A percentile compares a stretch with the other conserved stretches of the same genome.
phyloP scores from a whole-genome alignment of 768 basidiomycete species.

The Hortiboletus campestris region DNA sequence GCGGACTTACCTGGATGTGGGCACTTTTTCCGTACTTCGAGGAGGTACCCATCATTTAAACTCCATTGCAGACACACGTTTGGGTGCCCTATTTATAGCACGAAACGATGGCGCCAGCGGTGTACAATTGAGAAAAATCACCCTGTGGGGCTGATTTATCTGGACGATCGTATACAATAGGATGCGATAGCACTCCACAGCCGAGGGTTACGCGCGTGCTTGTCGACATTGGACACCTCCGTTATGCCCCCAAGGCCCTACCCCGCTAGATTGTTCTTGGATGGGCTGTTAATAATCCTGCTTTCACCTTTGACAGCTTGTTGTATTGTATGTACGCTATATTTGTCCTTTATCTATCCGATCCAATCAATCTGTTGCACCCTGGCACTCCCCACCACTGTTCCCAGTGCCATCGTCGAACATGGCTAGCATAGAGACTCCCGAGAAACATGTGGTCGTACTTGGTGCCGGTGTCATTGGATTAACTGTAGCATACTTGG shows the following conservation, averaged over 20 bases:
- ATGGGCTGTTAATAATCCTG: neutral
- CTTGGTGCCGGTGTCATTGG: slow-evolving; percentile 42
- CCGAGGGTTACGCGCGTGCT: neutral
- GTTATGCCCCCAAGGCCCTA: neutral
- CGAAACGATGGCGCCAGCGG: slow-evolving; percentile 27
- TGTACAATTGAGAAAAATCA: slow-evolving; percentile 39
- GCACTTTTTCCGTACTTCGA: slow-evolving; percentile 2
- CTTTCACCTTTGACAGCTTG: neutral
- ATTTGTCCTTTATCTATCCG: neutral
- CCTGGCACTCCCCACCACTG: neutral
- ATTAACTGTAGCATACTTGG: slow-evolving; percentile 36
- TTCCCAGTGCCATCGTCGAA: neutral
- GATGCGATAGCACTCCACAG: neutral
- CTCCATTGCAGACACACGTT: slow-evolving; percentile 33
- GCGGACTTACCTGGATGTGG: slow-evolving; percentile 32
- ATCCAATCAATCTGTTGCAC: neutral
- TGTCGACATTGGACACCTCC: neutral
- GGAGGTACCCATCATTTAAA: neutral
- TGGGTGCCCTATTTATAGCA: slow-evolving; percentile 42
- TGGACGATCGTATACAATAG: neutral
- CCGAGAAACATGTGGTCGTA: slow-evolving; percentile 27
- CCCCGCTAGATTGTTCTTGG: neutral
- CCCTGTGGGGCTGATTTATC: slow-evolving; percentile 38
- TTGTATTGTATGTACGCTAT: neutral
- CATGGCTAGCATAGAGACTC: slow-evolving; percentile 13